Base-by-base conservation (phyloP, 768 basidiomycete genomes). In the Termitomyces sp. region DNA sequence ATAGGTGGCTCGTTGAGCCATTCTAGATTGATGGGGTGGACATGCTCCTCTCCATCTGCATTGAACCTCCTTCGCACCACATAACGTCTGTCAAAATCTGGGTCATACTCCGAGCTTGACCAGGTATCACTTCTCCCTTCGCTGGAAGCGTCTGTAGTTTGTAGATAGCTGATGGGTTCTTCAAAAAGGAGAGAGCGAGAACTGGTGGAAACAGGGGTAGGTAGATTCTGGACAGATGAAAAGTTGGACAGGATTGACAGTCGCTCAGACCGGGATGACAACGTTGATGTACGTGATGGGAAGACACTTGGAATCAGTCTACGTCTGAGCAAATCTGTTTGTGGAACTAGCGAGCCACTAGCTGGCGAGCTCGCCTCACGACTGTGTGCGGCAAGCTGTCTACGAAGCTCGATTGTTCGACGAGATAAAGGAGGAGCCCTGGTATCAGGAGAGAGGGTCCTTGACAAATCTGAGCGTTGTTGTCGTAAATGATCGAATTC, bases 191-290 rank as follows among this genome's bases (percentile, higher is more conserved):
- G 65, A 35, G 72, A 68, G 7, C 70, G 66, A n/a, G 63, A 59
- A 36, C 65, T 53, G 20, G 62, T 51, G 23, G 67, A 71, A 12
- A 64, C 57, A 12, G 75, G 74, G 11, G 70, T 73, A 13, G 72
- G 50, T 20, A 76, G 54, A 53, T 75, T 76, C 42, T 73, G 70
- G 5, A 76, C 67, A 10, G 73, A 72, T 3, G 72, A 72, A 40
- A 77, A 65, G 60, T 72, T 75, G 16, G 76, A 77, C 32, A 78
- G 62, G 43, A 74, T 56, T 16, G 76, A 76, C 5, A 77, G 63
- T 48, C 74, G 63, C 59, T 69, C 66, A 15, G 70, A 64, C 49
- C 61, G 63, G 15, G 64, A 59, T 11, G 68, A 64, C 23, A 56
- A 56, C 23, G 68, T 50, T 33, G 47, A 33, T 42, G 60, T 38